These are phyloP conservation scores for Lonicera japonica DNA, from an alignment of 129 eudicot species.

Conservation along the genomic window DNA sequence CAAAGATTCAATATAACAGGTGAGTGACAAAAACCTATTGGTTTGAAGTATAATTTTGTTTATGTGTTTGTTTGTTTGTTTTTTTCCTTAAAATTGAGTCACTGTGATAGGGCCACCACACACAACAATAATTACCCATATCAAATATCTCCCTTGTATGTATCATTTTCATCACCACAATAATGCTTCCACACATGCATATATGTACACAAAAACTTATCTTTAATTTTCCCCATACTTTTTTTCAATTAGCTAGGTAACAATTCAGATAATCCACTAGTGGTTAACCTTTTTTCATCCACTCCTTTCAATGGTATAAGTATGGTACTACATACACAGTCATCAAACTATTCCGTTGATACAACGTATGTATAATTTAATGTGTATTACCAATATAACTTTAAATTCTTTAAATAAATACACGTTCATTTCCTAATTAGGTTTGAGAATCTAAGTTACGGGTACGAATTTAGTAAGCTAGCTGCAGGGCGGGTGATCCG, in stretches of 20 bases:
- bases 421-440: background rate
- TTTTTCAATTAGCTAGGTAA: too few species aligned
- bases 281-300: slow-evolving; percentile 12
- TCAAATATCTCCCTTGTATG: slow-evolving; percentile 21
- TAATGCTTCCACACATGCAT: slow-evolving; percentile 1
- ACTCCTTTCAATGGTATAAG: background rate
- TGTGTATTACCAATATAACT: background rate
- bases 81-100: background rate
- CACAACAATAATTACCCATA: slow-evolving; percentile 20
- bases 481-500: too few species aligned
- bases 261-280: slow-evolving; percentile 4
- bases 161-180: slow-evolving; percentile 28
- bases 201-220: too few species aligned
- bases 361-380: background rate
- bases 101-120: slow-evolving; percentile 29
- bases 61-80: slow-evolving; percentile 5
- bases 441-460: background rate
- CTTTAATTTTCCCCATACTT: too few species aligned
- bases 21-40: background rate
- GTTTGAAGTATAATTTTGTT: background rate
- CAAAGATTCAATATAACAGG: background rate
- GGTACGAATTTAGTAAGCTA: background rate
- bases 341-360: background rate
- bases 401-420: too few species aligned
- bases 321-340: background rate